Percentiles rank a stretch among this genome's conserved stretches.
Conservation (phyloP, 345 rosid species). For the Syzygium jambos region DNA sequence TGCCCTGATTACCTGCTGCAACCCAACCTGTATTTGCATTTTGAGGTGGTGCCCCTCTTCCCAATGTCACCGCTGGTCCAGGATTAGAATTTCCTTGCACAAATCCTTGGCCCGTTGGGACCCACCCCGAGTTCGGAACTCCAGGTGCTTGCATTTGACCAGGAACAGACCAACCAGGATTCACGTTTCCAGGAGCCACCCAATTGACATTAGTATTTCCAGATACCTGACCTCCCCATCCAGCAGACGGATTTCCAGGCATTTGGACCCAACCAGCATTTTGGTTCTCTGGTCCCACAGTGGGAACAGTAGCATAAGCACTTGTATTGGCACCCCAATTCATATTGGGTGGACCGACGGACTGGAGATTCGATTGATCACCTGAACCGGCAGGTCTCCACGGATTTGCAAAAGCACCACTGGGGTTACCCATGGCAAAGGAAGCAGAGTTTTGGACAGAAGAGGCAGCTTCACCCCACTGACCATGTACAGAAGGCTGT, state of each 20-base stretch:
- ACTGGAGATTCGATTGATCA: conserved; percentile 27
- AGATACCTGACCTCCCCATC: conserved; percentile 56
- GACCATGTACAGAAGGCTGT: conserved; percentile 7
- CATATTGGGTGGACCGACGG: conserved; percentile 22
- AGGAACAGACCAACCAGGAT: background rate
- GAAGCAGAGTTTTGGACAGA: conserved; percentile 33
- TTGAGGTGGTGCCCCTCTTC: conserved; percentile 49
- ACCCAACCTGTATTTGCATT: conserved; percentile 51
- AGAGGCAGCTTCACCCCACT: conserved; percentile 30
- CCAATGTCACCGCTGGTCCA: conserved; percentile 35
- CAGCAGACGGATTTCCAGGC: conserved; percentile 2
- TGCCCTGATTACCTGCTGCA: conserved; percentile 35
- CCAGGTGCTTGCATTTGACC: conserved; percentile 1
- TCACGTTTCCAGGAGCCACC: conserved; percentile 7
- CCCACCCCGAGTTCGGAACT: conserved; percentile 18
- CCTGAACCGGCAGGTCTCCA: conserved; percentile 53
- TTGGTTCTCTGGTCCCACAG: conserved; percentile 26
- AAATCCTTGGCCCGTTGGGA: conserved; percentile 30
- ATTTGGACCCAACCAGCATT: conserved; percentile 43
- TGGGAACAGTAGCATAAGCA: conserved; percentile 23
- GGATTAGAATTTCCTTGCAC: conserved; percentile 37
- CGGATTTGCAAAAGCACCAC: conserved; percentile 35
- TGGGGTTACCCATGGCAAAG: conserved; percentile 22
- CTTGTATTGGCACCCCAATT: conserved; percentile 45
- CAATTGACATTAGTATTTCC: conserved; percentile 30